phyloP scores from a whole-genome alignment of 352 stramenopile species.

The Phytopythium chamaehyphon region DNA sequence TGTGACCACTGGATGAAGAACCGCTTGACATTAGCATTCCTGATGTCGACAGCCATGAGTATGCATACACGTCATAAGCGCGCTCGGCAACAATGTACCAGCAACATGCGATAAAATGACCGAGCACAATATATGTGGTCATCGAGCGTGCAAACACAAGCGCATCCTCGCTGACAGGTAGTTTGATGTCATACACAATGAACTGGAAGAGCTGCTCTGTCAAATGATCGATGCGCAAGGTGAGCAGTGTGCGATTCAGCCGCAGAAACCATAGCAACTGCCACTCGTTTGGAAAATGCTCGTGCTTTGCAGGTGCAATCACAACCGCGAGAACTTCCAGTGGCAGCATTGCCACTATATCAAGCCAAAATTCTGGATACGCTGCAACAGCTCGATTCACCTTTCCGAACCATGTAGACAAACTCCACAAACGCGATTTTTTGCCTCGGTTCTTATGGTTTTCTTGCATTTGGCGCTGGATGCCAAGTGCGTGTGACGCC shows the following conservation, averaged over 20 bases:
- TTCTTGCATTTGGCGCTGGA: constrained; percentile 1
- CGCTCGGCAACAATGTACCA: constrained; percentile 51
- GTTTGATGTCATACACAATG: constrained; percentile 48
- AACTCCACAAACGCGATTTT: not conserved
- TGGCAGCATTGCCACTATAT: constrained; percentile 42
- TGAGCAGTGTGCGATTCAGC: constrained; percentile 51
- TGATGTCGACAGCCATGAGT: constrained; percentile 54
- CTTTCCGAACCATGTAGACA: not conserved
- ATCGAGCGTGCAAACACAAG: constrained; percentile 51
- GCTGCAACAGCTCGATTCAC: constrained; percentile 6
- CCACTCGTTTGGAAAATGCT: constrained; percentile 33
- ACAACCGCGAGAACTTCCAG: constrained; percentile 31
- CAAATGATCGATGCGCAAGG: constrained; percentile 28
- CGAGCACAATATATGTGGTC: constrained; percentile 47
- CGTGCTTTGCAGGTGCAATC: not conserved
- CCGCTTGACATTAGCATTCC: constrained; percentile 42
- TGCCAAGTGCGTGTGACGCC: constrained; percentile 4
- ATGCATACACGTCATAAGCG: constrained; percentile 23
- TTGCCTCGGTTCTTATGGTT: not conserved
- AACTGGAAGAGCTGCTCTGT: constrained; percentile 57
- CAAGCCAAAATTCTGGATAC: constrained; percentile 29
- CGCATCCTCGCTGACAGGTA: constrained; percentile 30
- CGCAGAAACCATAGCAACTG: constrained; percentile 37
- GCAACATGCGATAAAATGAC: constrained; percentile 55
- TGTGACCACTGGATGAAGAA: not conserved